Percentiles rank a stretch among this genome's conserved stretches.
Conservation (phyloP, 2,329 filamentous ascomycete genomes). For the Lanzia echinophila region DNA sequence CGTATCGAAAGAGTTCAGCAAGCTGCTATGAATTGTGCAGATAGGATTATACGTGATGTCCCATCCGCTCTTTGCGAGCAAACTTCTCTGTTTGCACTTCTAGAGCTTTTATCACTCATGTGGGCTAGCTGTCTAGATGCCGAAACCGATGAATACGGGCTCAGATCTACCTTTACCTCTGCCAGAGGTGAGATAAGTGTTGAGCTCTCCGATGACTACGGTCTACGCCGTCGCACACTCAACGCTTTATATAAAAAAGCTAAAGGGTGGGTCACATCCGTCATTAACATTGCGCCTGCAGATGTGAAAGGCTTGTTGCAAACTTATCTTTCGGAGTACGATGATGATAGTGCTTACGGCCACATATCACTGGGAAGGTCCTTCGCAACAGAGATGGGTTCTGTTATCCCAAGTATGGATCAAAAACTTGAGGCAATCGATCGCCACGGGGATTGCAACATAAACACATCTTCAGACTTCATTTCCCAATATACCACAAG, state of each 20-base stretch:
- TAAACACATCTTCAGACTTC: constrained; percentile 93
- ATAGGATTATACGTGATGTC: constrained; percentile 75
- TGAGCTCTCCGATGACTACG: constrained; percentile 90
- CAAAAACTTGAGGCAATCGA: constrained; percentile 80
- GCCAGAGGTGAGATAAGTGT: constrained; percentile 71
- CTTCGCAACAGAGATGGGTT: constrained; percentile 89
- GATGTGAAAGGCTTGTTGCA: constrained; percentile 94
- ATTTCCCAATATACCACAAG: constrained; percentile 95
- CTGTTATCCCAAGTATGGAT: constrained; percentile 76
- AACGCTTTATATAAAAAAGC: constrained; percentile 71
- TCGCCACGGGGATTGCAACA: constrained; percentile 60
- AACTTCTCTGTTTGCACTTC: constrained; percentile 81
- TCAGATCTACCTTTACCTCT: constrained; percentile 74
- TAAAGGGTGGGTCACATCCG: constrained; percentile 70
- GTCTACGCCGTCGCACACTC: constrained; percentile 72
- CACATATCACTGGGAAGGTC: constrained; percentile 89
- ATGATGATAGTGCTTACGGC: constrained; percentile 84
- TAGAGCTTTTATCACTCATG: constrained; percentile 89
- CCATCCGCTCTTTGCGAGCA: constrained; percentile 88
- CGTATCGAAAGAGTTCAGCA: constrained; percentile 87
- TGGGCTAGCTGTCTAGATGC: constrained; percentile 92
- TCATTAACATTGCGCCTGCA: constrained; percentile 78
- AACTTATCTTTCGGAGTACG: constrained; percentile 92
- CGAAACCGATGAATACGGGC: constrained; percentile 90
- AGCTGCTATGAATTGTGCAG: constrained; percentile 74